Evolutionary conservation across 148 eudicot genomes (phyloP).

Genomic region (Heliosperma pusillum): DNA sequence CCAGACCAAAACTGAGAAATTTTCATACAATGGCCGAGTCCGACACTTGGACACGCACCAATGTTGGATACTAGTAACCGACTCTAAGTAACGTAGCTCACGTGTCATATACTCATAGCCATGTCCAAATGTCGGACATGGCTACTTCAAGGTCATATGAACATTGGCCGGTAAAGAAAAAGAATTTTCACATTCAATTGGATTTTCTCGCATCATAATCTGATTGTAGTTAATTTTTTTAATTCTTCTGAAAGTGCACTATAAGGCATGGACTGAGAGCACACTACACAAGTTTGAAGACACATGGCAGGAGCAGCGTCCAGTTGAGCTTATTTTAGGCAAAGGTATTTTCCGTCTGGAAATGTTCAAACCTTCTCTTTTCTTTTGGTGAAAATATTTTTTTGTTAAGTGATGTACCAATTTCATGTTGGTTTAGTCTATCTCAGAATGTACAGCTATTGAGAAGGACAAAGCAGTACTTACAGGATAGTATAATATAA

Average conservation of each 20-base stretch:
- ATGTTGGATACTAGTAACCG: too few species aligned
- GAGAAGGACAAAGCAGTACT: not conserved
- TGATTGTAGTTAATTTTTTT: constrained; percentile 12
- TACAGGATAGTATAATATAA: not conserved
- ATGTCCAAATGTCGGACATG: not conserved
- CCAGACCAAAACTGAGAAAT: too few species aligned
- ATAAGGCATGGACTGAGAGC: constrained; percentile 92
- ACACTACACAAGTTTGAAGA: constrained; percentile 95
- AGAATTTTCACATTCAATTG: not conserved
- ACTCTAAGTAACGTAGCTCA: too few species aligned
- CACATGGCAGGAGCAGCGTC: constrained; percentile 92
- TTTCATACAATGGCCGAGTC: too few species aligned
- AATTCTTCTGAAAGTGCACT: constrained; percentile 55
- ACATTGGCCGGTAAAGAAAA: not conserved
- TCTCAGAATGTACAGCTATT: not conserved
- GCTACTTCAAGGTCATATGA: not conserved
- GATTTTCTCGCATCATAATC: not conserved
- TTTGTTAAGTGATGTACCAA: not conserved
- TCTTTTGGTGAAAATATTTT: not conserved
- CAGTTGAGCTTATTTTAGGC: constrained; percentile 73
- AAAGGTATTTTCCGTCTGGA: constrained; percentile 55
- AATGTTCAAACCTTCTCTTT: constrained; percentile 2
- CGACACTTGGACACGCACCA: too few species aligned
- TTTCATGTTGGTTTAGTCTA: not conserved
- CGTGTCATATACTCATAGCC: too few species aligned